phyloP scores from a whole-genome alignment of 768 basidiomycete genomes.

The Tulasnella sp. region DNA sequence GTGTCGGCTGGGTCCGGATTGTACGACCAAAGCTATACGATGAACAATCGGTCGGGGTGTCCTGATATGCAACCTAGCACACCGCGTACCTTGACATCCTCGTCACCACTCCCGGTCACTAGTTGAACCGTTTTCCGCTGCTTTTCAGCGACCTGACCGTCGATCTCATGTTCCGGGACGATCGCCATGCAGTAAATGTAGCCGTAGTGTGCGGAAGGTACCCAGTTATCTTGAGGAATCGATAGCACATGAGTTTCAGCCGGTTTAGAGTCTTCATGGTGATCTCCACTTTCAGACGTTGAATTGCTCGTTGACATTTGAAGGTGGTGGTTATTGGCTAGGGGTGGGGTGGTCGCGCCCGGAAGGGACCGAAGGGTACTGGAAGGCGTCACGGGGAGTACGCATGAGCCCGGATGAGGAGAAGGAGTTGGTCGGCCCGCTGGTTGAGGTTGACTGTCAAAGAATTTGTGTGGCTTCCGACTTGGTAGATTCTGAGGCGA shows the following conservation, averaged over 20 bases:
- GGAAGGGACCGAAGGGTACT: not conserved
- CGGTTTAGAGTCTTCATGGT: not conserved
- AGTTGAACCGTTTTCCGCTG: slow-evolving; percentile 33
- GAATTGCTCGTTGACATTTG: not conserved
- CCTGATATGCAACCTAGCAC: not conserved
- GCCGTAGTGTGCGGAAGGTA: slow-evolving; percentile 87
- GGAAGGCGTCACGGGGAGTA: not conserved
- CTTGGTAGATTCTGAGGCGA: slow-evolving; percentile 10
- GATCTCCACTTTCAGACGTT: not conserved
- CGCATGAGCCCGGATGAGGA: not conserved
- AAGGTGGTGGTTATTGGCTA: not conserved
- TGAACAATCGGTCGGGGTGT: not conserved
- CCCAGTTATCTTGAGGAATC: slow-evolving; percentile 57
- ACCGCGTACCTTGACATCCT: slow-evolving; percentile 61
- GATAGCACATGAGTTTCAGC: slow-evolving; percentile 28
- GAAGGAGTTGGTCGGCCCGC: slow-evolving; percentile 37
- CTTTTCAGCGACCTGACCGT: slow-evolving; percentile 13
- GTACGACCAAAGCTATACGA: not conserved
- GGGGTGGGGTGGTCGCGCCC: not conserved
- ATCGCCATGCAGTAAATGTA: slow-evolving; percentile 80
- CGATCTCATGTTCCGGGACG: slow-evolving; percentile 26
- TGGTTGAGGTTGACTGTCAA: slow-evolving; percentile 75
- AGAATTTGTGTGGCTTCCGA: slow-evolving; percentile 64
- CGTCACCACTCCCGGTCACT: slow-evolving; percentile 84
- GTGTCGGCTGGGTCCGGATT: slow-evolving; percentile 20